Base-by-base conservation (phyloP, 176 grass and related monocot species). In the Musa itinerans region DNA sequence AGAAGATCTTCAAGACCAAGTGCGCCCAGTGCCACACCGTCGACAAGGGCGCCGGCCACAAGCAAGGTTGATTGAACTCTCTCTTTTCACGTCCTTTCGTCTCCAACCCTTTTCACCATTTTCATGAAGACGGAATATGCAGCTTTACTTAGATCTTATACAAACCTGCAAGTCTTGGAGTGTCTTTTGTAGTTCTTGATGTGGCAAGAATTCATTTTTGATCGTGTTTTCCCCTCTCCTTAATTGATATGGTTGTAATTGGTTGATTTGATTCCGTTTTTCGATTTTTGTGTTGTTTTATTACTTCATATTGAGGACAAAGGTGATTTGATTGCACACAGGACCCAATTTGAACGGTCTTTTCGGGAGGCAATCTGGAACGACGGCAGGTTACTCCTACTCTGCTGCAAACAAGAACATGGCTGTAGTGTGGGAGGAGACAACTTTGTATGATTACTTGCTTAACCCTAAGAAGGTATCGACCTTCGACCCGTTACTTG, bases 1-100 rank as follows among this genome's bases (percentile, higher is more conserved):
- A 94, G 75, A 94, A 94, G 91, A 95, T 95, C 81, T 95, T 95
- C 91, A 87, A 83, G 81, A 95, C 88, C 27, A 95, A 95, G 80
- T 95, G 91, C 72, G 91, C 88, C 5, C 91, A 94, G 83, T 94
- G 91, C 87, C 91, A 94, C 81, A 94, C 91, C 53, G 91, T 94
- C 54, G 91, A 94, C 17, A 84, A 86, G 29, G 91, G 91, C 22
- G 91, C 87, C 71, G 88, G 83, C 16, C 91, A 95, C 91, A 86
- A 54, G 78, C 91, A 95, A 81, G 91, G 84, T 82, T 61, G 17
- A n/a, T 9, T n/a, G n/a, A 61, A 20, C 1, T 61, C 6, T 14
- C 65, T 68, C 65, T 43, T 17, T 25, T 29, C 22, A 29, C 14
- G 7, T 43, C 13, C 14, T 68, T 68, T 48, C 26, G 6, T 68